Evolutionary conservation across 1,139 yeast species (phyloP).

Genomic region (Taiozyma sp.): DNA sequence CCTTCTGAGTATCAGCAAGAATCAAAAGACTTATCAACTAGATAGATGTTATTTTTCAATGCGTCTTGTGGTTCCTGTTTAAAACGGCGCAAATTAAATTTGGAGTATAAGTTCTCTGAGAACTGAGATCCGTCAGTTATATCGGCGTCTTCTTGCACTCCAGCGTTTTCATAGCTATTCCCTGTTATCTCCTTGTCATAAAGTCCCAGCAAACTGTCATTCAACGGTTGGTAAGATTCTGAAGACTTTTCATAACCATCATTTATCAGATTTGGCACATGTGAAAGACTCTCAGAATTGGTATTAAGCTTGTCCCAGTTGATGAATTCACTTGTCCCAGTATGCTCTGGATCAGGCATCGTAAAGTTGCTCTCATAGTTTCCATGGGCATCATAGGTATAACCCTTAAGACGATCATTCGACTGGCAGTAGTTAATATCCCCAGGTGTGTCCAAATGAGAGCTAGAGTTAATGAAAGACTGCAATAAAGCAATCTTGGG

Average conservation of each 20-base stretch:
- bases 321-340: background rate
- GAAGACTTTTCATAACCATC: background rate
- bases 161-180: background rate
- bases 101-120: conserved; percentile 13
- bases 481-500: background rate
- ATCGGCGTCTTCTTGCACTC: background rate
- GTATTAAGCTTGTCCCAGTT: background rate
- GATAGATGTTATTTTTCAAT: background rate
- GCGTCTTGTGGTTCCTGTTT: background rate
- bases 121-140: conserved; percentile 4
- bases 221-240: background rate
- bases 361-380: background rate
- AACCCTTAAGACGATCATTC: background rate
- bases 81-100: conserved; percentile 11
- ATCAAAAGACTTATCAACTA: conserved; percentile 1
- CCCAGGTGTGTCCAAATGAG: background rate
- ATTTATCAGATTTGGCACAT: background rate
- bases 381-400: background rate
- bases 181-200: conserved; percentile 2
- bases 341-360: background rate
- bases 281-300: background rate
- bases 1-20: background rate
- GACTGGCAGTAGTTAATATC: background rate
- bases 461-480: background rate
- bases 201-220: conserved; percentile 4